Evolutionary conservation across 768 basidiomycete species (phyloP), one percentile per base, ranked within the genome.

Genomic region (Rossbeevera mucosa): DNA sequence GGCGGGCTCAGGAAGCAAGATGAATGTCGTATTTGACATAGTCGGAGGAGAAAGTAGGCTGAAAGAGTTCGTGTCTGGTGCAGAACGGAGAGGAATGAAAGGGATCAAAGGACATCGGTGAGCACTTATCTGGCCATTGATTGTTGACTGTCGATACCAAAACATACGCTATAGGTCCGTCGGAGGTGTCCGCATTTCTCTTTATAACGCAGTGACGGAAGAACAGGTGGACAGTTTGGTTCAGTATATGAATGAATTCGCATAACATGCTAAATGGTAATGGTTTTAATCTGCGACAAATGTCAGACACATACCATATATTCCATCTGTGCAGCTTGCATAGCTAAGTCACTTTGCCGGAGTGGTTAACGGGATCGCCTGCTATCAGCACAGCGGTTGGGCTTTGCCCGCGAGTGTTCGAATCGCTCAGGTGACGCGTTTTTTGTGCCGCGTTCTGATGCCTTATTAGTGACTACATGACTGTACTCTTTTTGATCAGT

Each of bases 41-140:
- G 57, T 82, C 12, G 88, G 84, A 0, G 87, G 83, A 0, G 85
- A 89, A n/a, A 86, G 78, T 1, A 77, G 76, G 18, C 76, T 96
- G 68, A 80, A 81, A 61, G 70, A 73, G 60, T 98, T 97, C 68
- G 66, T 98, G 58, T 76, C 78, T 18, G 91, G 88, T 9, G 94
- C 94, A 0, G 87, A 92, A 63, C 75, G 74, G 59, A 74, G 69
- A 52, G 91, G 89, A 0, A 84, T 98, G 80, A 85, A 83, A 60
- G 89, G 88, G 29, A 71, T 96, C 51, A 94, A 92, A 68, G 96
- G 96, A 0, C 96, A 99, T 74, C 80, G 95, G 83, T 92, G 63
- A 58, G 90, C 74, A 12, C 51, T 48, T 52, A 40, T 53, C 49
- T 54, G 51, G 42, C 38, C 16, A 8, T 47, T 46, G 8, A 7